Conservation (phyloP, 306 rosid species). For the Quercus agrifolia region DNA sequence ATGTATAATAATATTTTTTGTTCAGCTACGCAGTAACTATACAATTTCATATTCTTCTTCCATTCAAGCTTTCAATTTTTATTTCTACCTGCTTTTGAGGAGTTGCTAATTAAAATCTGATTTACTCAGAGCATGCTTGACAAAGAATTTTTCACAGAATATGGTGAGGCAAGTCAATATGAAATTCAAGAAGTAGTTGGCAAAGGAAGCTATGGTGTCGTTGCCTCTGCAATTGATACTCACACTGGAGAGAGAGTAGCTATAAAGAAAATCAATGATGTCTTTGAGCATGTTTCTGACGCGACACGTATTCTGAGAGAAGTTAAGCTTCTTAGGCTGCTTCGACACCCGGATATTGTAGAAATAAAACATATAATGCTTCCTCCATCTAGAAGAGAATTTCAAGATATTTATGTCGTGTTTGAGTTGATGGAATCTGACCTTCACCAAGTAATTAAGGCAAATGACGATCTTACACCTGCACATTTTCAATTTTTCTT, state of each 20-base stretch:
- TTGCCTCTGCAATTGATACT: conserved; percentile 66
- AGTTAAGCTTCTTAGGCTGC: conserved; percentile 63
- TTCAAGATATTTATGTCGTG: conserved; percentile 60
- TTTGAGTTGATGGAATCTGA: conserved; percentile 77
- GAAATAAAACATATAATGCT: conserved; percentile 68
- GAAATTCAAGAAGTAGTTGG: conserved; percentile 66
- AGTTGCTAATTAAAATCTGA: conserved; percentile 20
- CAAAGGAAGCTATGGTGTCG: conserved; percentile 74
- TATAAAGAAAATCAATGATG: conserved; percentile 61
- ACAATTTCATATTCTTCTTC: neutral
- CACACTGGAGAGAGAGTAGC: conserved; percentile 66
- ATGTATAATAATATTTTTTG: neutral
- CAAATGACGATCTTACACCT: conserved; percentile 59
- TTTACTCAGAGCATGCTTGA: conserved; percentile 55
- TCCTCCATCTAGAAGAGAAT: conserved; percentile 63
- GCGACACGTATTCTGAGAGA: conserved; percentile 63
- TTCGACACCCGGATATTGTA: conserved; percentile 66
- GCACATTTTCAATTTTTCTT: conserved; percentile 58
- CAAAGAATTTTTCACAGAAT: conserved; percentile 69
- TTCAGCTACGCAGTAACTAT: neutral
- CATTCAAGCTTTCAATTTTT: neutral
- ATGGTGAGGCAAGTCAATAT: conserved; percentile 67
- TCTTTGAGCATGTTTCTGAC: conserved; percentile 65
- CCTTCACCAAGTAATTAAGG: conserved; percentile 60
- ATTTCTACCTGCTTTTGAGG: neutral